Evolutionary conservation across 306 rosid genomes (phyloP).

Genomic region (Carpinus viminea): DNA sequence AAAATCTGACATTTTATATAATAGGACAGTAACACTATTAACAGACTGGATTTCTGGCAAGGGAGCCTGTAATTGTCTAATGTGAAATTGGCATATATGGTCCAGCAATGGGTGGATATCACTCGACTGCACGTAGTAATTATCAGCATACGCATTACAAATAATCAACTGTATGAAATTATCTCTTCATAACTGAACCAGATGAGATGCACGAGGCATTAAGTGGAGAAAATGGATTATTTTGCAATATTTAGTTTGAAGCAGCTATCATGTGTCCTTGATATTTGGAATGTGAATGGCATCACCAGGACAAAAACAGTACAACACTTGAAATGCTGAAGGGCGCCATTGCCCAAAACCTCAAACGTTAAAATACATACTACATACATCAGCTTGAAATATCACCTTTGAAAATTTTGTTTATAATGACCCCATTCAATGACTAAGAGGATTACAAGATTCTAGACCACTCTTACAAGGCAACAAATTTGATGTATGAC

Average conservation of each 20-base stretch:
- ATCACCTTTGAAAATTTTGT: slow-evolving; percentile 14
- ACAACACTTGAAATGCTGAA: not conserved
- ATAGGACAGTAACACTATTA: no score
- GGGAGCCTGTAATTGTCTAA: not conserved
- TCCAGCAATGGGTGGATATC: not conserved
- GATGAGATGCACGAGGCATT: not conserved
- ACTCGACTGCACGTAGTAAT: not conserved
- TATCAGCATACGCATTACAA: not conserved
- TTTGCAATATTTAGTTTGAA: not conserved
- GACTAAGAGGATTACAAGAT: slow-evolving; percentile 32
- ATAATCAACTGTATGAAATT: not conserved
- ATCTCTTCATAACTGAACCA: not conserved
- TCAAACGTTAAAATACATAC: slow-evolving; percentile 30
- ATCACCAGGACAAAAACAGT: not conserved
- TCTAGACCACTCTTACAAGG: slow-evolving; percentile 13
- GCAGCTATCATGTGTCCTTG: not conserved
- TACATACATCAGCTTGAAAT: slow-evolving; percentile 2
- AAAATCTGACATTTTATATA: no score
- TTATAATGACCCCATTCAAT: slow-evolving; percentile 19
- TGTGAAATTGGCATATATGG: not conserved
- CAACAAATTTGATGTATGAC: slow-evolving; percentile 18
- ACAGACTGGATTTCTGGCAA: no score
- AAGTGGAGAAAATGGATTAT: not conserved
- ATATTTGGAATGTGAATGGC: not conserved
- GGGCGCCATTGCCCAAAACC: slow-evolving; percentile 13